Percentiles rank a stretch among this genome's conserved stretches.
Evolutionary conservation across 441 rosid species (phyloP).

Genomic region (Pelargonium australe): DNA sequence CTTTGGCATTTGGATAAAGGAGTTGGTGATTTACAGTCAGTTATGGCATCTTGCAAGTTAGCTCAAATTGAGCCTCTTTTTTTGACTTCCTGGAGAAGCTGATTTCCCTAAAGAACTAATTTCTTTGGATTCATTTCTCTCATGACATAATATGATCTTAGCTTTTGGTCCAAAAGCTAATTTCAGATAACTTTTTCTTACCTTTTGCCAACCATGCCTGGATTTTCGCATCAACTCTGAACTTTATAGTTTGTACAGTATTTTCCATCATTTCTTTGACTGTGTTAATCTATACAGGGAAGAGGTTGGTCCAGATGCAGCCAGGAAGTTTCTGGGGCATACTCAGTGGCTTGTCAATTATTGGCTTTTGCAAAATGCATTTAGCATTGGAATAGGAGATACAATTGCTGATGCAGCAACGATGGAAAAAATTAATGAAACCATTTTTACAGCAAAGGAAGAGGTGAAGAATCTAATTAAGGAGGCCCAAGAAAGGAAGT

Average conservation of each 20-base stretch:
- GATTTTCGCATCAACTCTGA: not conserved
- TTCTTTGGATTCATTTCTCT: not conserved
- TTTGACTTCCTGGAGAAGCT: not conserved
- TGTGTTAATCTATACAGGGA: constrained; percentile 51
- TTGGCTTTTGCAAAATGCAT: constrained; percentile 95
- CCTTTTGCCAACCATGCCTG: not conserved
- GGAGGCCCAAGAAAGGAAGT: constrained; percentile 58
- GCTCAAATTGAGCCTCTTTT: not conserved
- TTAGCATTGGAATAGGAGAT: constrained; percentile 99
- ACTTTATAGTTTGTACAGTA: not conserved
- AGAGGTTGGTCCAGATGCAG: constrained; percentile 99
- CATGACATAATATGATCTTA: not conserved
- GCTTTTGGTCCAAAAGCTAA: not conserved
- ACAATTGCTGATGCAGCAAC: constrained; percentile 97
- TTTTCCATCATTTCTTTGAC: constrained; percentile 9
- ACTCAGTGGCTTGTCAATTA: constrained; percentile 99
- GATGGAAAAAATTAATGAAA: constrained; percentile 92
- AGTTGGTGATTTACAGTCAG: not conserved
- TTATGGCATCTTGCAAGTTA: not conserved
- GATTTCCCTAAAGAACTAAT: not conserved
- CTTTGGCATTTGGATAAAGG: constrained; percentile 2
- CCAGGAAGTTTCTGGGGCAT: constrained; percentile 96
- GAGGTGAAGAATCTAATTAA: constrained; percentile 72
- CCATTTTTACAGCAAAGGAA: constrained; percentile 76
- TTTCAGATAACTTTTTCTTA: not conserved